Evolutionary conservation across 768 basidiomycete species (phyloP).

Genomic region (Suillus decipiens): DNA sequence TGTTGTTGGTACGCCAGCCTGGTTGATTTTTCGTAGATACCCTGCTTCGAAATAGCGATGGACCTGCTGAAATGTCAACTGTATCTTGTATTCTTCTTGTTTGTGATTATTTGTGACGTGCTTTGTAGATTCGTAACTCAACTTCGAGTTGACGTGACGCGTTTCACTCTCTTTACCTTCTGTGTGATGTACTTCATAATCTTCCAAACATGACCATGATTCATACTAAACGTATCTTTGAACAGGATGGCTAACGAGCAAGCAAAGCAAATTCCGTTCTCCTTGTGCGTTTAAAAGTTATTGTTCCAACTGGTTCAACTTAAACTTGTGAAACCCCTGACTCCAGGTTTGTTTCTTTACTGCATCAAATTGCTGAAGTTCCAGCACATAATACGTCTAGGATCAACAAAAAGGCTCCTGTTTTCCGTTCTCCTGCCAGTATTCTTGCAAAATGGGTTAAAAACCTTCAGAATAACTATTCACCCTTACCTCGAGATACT

Average conservation of each 20-base stretch:
- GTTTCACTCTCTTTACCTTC: not conserved
- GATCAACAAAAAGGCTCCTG: conserved; percentile 8
- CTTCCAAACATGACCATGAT: not conserved
- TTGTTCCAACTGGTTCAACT: not conserved
- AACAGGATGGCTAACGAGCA: not conserved
- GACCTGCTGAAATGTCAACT: conserved; percentile 4
- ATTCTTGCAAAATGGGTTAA: conserved; percentile 48
- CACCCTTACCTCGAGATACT: conserved; percentile 53
- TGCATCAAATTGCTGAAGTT: conserved; percentile 45
- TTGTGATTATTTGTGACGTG: not conserved
- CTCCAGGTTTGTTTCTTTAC: conserved; percentile 49
- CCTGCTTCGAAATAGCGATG: conserved; percentile 12
- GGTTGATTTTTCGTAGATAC: conserved; percentile 20
- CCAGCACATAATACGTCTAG: conserved; percentile 22
- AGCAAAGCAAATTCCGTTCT: conserved; percentile 38
- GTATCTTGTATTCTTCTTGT: not conserved
- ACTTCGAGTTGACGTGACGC: not conserved
- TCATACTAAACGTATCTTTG: not conserved
- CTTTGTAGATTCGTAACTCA: too few relatives aligned
- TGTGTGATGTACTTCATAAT: not conserved
- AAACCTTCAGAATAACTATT: conserved; percentile 41
- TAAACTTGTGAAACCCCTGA: conserved; percentile 8
- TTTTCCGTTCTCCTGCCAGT: conserved; percentile 38
- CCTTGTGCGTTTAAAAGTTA: conserved; percentile 39
- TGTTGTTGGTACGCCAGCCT: conserved; percentile 9